A percentile compares a stretch with the other conserved stretches of the same genome.
Conservation (phyloP, 169 alveolate genomes). For the Plasmodium gonderi region DNA sequence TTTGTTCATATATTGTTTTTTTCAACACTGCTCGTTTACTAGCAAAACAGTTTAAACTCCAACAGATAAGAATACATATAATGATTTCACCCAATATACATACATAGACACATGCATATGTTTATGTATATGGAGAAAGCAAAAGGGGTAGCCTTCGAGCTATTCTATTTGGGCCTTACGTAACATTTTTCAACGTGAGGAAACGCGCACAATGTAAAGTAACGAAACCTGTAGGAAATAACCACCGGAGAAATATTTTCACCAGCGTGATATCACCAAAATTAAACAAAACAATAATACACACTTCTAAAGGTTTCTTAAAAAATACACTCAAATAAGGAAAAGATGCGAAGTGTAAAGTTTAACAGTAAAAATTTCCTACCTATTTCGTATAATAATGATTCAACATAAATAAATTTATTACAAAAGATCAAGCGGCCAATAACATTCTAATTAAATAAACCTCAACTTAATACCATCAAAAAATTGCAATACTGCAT, state of each 20-base stretch:
- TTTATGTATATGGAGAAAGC: too few relatives aligned
- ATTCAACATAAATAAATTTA: not conserved
- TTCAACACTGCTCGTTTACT: not conserved
- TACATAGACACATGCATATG: too few relatives aligned
- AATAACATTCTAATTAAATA: not conserved
- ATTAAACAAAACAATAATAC: not conserved
- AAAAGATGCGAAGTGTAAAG: not conserved
- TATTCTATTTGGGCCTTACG: not conserved
- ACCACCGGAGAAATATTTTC: not conserved
- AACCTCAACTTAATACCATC: not conserved
- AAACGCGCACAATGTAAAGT: not conserved
- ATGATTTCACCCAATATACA: not conserved
- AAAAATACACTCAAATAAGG: not conserved
- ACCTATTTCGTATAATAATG: not conserved
- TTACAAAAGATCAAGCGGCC: not conserved
- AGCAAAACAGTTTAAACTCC: not conserved
- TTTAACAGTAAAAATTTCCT: not conserved
- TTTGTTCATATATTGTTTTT: not conserved
- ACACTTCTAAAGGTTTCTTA: not conserved
- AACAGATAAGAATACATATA: not conserved
- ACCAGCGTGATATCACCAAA: not conserved
- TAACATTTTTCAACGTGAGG: not conserved
- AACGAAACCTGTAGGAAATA: not conserved
- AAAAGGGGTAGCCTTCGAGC: not conserved
- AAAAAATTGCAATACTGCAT: not conserved